These are phyloP conservation scores for Dendrobium chrysotoxum DNA, from an alignment of 106 monocot species.

Conservation along the genomic window DNA sequence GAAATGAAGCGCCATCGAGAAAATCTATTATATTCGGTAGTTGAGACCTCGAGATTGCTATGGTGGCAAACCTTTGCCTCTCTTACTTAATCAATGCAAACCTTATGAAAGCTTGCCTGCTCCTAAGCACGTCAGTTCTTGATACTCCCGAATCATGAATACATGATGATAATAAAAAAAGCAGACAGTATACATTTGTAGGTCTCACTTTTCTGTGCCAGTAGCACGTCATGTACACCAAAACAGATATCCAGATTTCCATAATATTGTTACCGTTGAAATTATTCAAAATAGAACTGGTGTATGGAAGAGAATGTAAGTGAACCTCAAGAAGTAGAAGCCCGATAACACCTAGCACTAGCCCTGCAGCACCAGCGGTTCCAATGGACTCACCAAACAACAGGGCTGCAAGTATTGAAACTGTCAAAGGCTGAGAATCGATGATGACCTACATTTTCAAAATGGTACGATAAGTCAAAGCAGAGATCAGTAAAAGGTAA, in stretches of 20 bases:
- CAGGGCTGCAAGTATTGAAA: constrained; percentile 77
- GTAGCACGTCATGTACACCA: not conserved
- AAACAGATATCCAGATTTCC: not conserved
- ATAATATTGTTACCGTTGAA: not conserved
- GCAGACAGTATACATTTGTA: no score
- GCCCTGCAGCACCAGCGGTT: constrained; percentile 60
- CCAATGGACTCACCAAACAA: constrained; percentile 96
- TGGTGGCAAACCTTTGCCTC: not conserved
- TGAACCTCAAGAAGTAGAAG: constrained; percentile 93
- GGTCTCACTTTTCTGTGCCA: no score
- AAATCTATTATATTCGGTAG: not conserved
- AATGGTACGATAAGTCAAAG: not conserved
- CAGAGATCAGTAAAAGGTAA: not conserved
- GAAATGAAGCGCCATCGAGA: not conserved
- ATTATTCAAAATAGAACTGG: not conserved
- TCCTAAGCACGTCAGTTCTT: not conserved
- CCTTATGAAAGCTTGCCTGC: not conserved
- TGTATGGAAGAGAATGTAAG: constrained; percentile 2
- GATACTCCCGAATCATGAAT: not conserved
- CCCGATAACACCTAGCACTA: constrained; percentile 81
- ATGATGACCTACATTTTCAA: constrained; percentile 78
- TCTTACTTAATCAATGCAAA: not conserved
- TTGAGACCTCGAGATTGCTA: not conserved
- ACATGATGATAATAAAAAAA: not conserved
- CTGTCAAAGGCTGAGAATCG: constrained; percentile 96